Conservation (phyloP, 2,329 filamentous ascomycete genomes). For the Fusarium albosuccineum region DNA sequence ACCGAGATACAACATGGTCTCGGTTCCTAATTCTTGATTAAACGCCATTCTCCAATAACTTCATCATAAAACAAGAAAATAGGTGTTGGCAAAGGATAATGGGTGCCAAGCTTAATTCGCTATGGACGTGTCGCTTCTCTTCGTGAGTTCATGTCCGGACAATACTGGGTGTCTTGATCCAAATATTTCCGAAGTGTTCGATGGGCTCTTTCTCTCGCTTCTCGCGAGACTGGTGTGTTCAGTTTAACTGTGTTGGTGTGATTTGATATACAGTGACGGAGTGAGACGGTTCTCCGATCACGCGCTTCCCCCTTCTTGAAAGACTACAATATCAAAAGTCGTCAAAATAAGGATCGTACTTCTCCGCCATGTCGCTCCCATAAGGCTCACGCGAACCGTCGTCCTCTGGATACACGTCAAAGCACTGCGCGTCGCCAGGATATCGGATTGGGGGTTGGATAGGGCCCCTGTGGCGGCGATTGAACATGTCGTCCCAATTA, state of each 20-base stretch:
- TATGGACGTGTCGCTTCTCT: constrained; percentile 27
- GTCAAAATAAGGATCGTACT: constrained; percentile 78
- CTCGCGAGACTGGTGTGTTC: constrained; percentile 11
- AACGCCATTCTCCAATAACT: constrained; percentile 32
- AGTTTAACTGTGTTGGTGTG: background rate
- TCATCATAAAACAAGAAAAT: constrained; percentile 12
- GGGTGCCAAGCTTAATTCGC: constrained; percentile 23
- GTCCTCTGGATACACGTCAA: constrained; percentile 86
- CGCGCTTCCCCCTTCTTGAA: background rate
- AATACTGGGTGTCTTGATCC: background rate
- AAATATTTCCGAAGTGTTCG: background rate
- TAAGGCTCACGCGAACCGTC: constrained; percentile 74
- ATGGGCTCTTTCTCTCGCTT: background rate
- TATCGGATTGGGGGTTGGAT: constrained; percentile 82
- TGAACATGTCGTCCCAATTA: constrained; percentile 79
- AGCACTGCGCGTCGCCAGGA: constrained; percentile 82
- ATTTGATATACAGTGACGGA: background rate
- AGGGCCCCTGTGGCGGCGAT: constrained; percentile 74
- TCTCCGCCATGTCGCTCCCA: constrained; percentile 74
- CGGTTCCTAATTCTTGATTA: constrained; percentile 18
- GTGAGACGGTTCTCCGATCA: background rate
- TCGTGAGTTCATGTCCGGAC: constrained; percentile 6
- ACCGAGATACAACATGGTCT: constrained; percentile 1
- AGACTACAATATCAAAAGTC: constrained; percentile 64
- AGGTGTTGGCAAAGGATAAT: constrained; percentile 8